phyloP scores from a whole-genome alignment of 1,284 basidiomycete genomes.

The Mycosarcoma maydis region DNA sequence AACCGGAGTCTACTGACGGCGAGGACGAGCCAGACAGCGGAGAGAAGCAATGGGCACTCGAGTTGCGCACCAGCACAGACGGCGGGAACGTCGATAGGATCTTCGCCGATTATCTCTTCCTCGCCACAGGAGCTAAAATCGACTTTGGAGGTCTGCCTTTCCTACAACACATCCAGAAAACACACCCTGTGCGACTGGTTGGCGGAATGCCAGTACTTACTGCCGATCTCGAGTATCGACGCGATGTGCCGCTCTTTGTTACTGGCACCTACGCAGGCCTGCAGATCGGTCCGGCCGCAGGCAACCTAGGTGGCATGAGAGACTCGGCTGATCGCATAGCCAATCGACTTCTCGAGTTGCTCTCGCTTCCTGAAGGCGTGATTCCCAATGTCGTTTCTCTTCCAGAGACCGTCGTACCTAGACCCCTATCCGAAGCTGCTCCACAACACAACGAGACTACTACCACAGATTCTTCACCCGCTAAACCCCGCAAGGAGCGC shows the following conservation, averaged over 20 bases:
- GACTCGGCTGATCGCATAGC: slow-evolving; percentile 67
- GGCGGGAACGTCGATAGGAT: background rate
- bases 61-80: slow-evolving; percentile 13
- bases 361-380: slow-evolving; percentile 14
- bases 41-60: slow-evolving; percentile 36
- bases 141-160: slow-evolving; percentile 54
- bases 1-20: background rate
- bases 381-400: slow-evolving; percentile 11
- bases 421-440: background rate
- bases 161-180: slow-evolving; percentile 40
- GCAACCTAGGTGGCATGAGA: slow-evolving; percentile 67
- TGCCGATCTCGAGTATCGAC: slow-evolving; percentile 61
- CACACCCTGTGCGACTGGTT: slow-evolving; percentile 52
- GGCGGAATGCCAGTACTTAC: slow-evolving; percentile 64
- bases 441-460: background rate
- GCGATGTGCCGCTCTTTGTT: slow-evolving; percentile 64
- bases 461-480: no score
- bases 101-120: slow-evolving; percentile 53
- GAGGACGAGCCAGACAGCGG: background rate
- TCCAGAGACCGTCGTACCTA: slow-evolving; percentile 12
- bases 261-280: slow-evolving; percentile 61
- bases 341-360: slow-evolving; percentile 40
- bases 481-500: background rate
- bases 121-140: slow-evolving; percentile 62
- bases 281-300: slow-evolving; percentile 66